phyloP scores from a whole-genome alignment of 495 filamentous ascomycete species.

The Xylaria bambusicola region DNA sequence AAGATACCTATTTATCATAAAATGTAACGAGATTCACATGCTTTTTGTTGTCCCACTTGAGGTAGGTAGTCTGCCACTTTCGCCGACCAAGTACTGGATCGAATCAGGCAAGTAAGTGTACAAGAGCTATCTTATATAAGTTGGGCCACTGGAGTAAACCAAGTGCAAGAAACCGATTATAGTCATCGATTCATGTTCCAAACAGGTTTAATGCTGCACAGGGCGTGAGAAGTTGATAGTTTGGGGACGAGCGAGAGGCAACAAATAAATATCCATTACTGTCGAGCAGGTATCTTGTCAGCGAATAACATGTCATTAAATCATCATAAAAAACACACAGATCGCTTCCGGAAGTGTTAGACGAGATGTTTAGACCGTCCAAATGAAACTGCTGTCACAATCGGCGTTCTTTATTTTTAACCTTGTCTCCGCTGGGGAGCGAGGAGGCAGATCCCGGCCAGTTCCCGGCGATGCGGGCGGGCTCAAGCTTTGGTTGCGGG shows the following conservation, averaged over 20 bases:
- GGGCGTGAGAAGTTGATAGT: too few relatives aligned
- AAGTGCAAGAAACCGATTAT: too few relatives aligned
- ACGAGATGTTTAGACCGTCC: background rate
- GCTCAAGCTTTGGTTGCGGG: background rate
- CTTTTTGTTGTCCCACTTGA: background rate
- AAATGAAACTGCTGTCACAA: background rate
- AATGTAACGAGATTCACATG: slow-evolving; percentile 4
- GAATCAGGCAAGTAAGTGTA: too few relatives aligned
- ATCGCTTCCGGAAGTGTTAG: background rate
- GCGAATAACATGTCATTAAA: background rate
- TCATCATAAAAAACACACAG: background rate
- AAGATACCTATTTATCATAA: background rate
- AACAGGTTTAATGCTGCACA: too few relatives aligned
- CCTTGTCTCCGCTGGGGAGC: background rate
- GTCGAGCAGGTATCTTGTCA: background rate
- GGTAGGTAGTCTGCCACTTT: background rate
- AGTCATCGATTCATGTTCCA: too few relatives aligned
- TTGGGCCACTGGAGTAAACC: too few relatives aligned
- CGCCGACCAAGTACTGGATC: too few relatives aligned
- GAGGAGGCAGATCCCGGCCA: too few relatives aligned
- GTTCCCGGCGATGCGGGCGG: slow-evolving; percentile 25
- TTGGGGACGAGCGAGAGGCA: too few relatives aligned
- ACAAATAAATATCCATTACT: too few relatives aligned
- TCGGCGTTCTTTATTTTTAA: background rate
- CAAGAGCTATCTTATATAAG: too few relatives aligned